Evolutionary conservation across 768 basidiomycete species (phyloP).

Genomic region (Trametes gibbosa): DNA sequence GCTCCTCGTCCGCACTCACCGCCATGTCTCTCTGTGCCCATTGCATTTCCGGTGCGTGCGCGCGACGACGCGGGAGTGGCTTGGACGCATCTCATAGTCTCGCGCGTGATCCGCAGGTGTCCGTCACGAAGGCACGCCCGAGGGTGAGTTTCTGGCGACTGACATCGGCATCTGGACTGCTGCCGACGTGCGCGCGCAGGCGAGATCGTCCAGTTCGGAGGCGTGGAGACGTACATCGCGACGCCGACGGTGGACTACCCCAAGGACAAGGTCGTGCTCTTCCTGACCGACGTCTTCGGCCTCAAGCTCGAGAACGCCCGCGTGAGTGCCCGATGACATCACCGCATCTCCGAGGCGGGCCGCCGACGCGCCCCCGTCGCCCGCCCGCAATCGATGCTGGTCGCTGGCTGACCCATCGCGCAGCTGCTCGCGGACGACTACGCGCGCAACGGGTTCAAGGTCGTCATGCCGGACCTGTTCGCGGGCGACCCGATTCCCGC

Average conservation of each 20-base stretch:
- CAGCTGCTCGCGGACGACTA: constrained; percentile 46
- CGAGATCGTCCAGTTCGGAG: constrained; percentile 35
- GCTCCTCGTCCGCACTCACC: not conserved
- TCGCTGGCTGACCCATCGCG: no score
- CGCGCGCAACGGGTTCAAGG: constrained; percentile 41
- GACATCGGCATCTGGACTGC: constrained; percentile 43
- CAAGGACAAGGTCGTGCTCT: constrained; percentile 37
- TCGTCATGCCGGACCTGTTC: constrained; percentile 36
- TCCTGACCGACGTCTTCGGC: constrained; percentile 38
- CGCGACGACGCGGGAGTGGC: not conserved
- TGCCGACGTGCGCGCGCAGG: constrained; percentile 27
- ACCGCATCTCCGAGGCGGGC: not conserved
- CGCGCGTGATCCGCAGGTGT: constrained; percentile 24
- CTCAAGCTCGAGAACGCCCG: constrained; percentile 29
- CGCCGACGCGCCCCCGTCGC: not conserved
- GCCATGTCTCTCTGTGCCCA: constrained; percentile 54
- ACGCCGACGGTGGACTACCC: constrained; percentile 36
- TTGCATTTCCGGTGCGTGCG: constrained; percentile 50
- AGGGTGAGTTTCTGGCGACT: constrained; percentile 35
- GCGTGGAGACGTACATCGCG: constrained; percentile 40
- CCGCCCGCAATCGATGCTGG: no score
- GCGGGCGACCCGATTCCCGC: constrained; percentile 33
- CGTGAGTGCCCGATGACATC: constrained; percentile 32
- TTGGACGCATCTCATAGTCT: not conserved
- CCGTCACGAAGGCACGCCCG: constrained; percentile 35